phyloP scores from a whole-genome alignment of 169 alveolate genomes.

The Plasmodium knowlesi region DNA sequence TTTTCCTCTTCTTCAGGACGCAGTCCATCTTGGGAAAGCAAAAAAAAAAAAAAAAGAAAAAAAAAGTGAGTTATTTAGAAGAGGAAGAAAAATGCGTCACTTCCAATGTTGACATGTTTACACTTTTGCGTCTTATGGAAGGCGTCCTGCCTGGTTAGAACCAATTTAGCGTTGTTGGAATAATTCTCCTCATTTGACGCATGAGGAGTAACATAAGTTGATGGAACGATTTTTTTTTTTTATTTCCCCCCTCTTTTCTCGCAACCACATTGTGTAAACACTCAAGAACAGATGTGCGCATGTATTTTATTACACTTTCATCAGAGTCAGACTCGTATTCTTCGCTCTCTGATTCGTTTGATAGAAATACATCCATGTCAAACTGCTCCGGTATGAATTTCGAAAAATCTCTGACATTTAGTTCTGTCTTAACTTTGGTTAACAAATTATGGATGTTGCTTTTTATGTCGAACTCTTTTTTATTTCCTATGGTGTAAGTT shows the following conservation, averaged over 20 bases:
- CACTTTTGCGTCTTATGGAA: not conserved
- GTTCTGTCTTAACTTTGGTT: conserved; percentile 17
- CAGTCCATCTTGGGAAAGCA: conserved; percentile 7
- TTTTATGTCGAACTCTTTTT: conserved; percentile 28
- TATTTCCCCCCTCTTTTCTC: not conserved
- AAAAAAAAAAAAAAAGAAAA: conserved; percentile 15
- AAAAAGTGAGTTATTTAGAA: not conserved
- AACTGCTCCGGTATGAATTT: conserved; percentile 45
- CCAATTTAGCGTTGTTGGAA: not conserved
- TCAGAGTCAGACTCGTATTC: not conserved
- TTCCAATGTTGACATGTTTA: not conserved
- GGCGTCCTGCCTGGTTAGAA: not conserved
- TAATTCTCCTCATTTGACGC: not conserved
- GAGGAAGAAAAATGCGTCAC: not conserved
- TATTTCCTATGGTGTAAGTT: not conserved
- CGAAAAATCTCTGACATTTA: conserved; percentile 16
- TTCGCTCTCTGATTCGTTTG: not conserved
- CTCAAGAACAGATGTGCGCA: not conserved
- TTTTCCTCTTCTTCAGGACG: conserved; percentile 16
- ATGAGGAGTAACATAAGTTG: not conserved
- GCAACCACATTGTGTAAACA: not conserved
- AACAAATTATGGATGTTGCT: conserved; percentile 16
- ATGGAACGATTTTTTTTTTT: not conserved
- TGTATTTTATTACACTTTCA: conserved; percentile 18
- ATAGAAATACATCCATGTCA: conserved; percentile 26